Base-by-base conservation (phyloP, 345 rosid genomes). In the Eucalyptus marginata region DNA sequence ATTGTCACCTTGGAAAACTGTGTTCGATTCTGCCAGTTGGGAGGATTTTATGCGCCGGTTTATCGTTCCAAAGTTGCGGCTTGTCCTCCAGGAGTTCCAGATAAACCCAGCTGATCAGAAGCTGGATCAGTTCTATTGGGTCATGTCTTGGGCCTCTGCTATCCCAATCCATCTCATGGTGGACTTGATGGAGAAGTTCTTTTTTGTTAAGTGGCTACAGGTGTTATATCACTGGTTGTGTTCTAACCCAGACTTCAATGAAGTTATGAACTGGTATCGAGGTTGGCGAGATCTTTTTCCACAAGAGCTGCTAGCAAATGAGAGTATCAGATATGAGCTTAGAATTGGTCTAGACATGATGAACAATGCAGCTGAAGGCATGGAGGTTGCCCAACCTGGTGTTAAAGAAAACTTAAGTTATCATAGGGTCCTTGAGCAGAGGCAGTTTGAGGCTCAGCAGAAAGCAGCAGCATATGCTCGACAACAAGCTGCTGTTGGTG, bases 51-150 rank as follows among this genome's bases (percentile, higher is more conserved):
- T 97, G 99, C 94, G 97, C 7, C 93, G 96, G 88, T 96, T 94
- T 91, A 97, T 98, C n/a, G 94, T 97, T 89, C 99, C 99, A 40
- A 97, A 98, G 91, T 93, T 98, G 94, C 97, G 96, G 94, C 90
- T 92, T 88, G 98, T 97, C 27, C 87, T 98, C 87, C 97, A 93
- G 86, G 99, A 96, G 92, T 95, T 98, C 88, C 96, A 94, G 89
- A 89, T 98, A 88, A 95, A 96, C 90, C 98, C 99, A 8, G 95
- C 95, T 87, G 93, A 92, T 88, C 99, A 98, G 94, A 92, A 94
- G 66, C 95, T 97, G 90, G 96, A 95, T 88, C 95, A 93, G 92
- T 95, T 95, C 46, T 13, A 93, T 44, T 96, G 98, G 98, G 99
- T 95, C 64, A 94, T 93, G 94, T 89, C 93, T 17, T 98, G 99